Conservation (phyloP, 805 yeast species). For the Barnettozyma californica region DNA sequence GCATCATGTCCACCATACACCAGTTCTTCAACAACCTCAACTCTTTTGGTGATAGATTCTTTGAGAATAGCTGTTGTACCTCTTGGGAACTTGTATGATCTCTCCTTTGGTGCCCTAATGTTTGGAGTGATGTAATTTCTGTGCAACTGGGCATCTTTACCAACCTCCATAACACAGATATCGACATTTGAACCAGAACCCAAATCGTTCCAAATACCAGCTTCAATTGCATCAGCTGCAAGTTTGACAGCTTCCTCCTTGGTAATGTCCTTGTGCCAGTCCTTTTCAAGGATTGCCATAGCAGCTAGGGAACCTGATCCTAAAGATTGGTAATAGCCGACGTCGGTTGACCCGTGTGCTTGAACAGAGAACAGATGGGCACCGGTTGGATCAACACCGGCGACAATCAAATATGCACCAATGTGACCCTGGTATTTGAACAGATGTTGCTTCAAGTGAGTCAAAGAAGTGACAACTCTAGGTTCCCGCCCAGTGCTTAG, state of each 20-base stretch:
- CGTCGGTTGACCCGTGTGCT: slow-evolving; percentile 97
- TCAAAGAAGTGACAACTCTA: slow-evolving; percentile 88
- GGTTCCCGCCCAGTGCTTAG: slow-evolving; percentile 82
- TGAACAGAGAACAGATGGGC: slow-evolving; percentile 89
- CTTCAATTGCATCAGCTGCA: slow-evolving; percentile 89
- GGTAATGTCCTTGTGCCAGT: slow-evolving; percentile 74
- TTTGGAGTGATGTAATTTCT: slow-evolving; percentile 92
- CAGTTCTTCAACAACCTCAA: slow-evolving; percentile 55
- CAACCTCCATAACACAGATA: slow-evolving; percentile 92
- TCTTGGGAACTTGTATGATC: slow-evolving; percentile 77
- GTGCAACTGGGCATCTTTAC: slow-evolving; percentile 76
- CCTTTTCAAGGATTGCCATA: slow-evolving; percentile 91
- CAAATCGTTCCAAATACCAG: slow-evolving; percentile 98
- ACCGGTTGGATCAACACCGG: slow-evolving; percentile 96
- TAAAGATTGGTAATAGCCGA: slow-evolving; percentile 85
- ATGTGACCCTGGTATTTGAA: slow-evolving; percentile 96
- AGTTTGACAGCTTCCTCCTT: slow-evolving; percentile 88
- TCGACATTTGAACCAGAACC: slow-evolving; percentile 99
- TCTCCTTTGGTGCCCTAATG: slow-evolving; percentile 74
- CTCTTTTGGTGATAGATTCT: slow-evolving; percentile 57
- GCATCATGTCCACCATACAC: slow-evolving; percentile 35
- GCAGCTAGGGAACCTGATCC: slow-evolving; percentile 99
- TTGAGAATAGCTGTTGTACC: slow-evolving; percentile 91
- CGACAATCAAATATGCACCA: slow-evolving; percentile 97
- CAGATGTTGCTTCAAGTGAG: slow-evolving; percentile 89